Evolutionary conservation across 2,329 filamentous ascomycete species (phyloP), one percentile per base, ranked within the genome.

Genomic region (Colletotrichum sp.): DNA sequence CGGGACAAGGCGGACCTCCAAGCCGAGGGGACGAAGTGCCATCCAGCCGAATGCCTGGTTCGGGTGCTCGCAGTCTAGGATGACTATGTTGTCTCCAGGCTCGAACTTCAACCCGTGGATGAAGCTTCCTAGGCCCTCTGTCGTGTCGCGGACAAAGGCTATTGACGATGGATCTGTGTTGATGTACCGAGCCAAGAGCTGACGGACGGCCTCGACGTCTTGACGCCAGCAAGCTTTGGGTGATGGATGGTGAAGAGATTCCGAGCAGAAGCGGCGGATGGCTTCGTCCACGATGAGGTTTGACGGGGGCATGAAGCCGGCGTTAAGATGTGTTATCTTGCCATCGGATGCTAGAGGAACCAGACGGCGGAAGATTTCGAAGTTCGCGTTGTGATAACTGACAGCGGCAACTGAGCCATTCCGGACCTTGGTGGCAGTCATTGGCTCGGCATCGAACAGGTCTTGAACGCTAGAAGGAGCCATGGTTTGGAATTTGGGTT

Each of bases 121-220:
- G 71, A 84, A 84, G 34, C 69, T 72, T 4, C 80, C 80, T 1
- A 84, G 73, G 1, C 77, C 83, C 59, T 84, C 83, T 2, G 83
- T 84, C 0, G 83, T 84, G 64, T 84, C 82, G 4, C 82, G 79
- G 1, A 81, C 83, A 59, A 84, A 81, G 4, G 81, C 80, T 18
- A 84, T 77, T 3, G 78, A 71, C 0, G 77, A 65, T 2, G 77
- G 67, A 4, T 80, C 75, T n/a, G 82, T 77, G 55, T 81, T 80
- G 78, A 84, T 80, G 70, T 82, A 83, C 10, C 78, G 71, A 3
- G 76, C 82, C 7, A 84, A 9, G 0, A 83, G 76, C 2, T 66
- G 32, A 18, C 64, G 36, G 1, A 72, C 63, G 15, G 52, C 64
- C 12, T 72, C 70, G 4, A 52, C 64, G 8, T 69, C 70, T 69